A percentile compares a stretch with the other conserved stretches of the same genome.
phyloP scores from a whole-genome alignment of 2,329 filamentous ascomycete species.

The Metarhizium rileyi region DNA sequence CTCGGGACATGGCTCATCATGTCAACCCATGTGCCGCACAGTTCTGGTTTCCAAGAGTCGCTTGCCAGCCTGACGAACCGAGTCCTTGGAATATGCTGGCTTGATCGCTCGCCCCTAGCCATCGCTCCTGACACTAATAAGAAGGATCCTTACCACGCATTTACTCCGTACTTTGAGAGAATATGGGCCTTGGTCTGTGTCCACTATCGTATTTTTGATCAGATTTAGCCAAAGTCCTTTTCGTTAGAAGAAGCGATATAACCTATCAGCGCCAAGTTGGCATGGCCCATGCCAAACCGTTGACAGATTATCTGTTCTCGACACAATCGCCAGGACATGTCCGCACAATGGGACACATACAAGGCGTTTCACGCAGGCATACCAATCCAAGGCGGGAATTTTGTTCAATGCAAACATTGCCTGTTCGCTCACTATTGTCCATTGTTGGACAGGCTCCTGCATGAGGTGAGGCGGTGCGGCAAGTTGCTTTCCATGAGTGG shows the following conservation, averaged over 20 bases:
- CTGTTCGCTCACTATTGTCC: not conserved
- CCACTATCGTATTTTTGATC: not conserved
- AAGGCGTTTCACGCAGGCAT: not conserved
- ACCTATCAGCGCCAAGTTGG: too few species aligned
- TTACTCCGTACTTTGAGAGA: not conserved
- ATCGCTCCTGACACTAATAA: not conserved
- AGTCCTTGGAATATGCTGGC: not conserved
- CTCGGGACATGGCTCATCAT: not conserved
- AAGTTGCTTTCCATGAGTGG: constrained; percentile 1
- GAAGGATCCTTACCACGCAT: not conserved
- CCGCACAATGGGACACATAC: not conserved
- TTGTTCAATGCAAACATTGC: not conserved
- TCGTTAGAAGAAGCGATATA: too few species aligned
- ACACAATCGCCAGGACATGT: too few species aligned
- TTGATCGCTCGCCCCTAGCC: not conserved
- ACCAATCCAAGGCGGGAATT: not conserved
- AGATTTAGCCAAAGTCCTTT: too few species aligned
- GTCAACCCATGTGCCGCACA: not conserved
- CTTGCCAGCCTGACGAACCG: not conserved
- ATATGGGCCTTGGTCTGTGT: not conserved
- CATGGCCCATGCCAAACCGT: too few species aligned
- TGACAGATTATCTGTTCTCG: too few species aligned
- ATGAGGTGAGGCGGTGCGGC: constrained; percentile 6
- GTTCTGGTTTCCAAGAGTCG: not conserved
- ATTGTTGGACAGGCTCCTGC: not conserved